A percentile compares a stretch with the other conserved stretches of the same genome.
These are phyloP conservation scores for Aurifilum marmelostoma DNA, from an alignment of 2,329 filamentous ascomycete species.

Conservation along the genomic window DNA sequence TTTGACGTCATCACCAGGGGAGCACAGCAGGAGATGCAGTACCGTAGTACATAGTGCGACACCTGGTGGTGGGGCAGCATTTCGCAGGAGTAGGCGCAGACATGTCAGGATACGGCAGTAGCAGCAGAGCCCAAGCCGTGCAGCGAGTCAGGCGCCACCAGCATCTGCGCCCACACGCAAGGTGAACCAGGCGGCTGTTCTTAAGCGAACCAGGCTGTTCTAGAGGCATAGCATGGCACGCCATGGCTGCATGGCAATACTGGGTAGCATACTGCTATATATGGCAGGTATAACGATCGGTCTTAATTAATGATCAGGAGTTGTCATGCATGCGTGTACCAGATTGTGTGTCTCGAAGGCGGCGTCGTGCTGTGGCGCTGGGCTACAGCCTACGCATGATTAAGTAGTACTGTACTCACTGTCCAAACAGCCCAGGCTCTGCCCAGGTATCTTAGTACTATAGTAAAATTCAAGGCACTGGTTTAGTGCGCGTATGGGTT, in stretches of 20 bases:
- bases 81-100: not conserved
- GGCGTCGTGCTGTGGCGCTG: too few species aligned
- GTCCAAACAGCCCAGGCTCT: too few species aligned
- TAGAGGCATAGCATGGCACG: not conserved
- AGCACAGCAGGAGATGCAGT: not conserved
- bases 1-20: not conserved
- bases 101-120: not conserved
- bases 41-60: not conserved
- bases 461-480: not conserved
- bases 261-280: not conserved
- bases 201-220: not conserved
- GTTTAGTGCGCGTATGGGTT: not conserved
- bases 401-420: too few species aligned
- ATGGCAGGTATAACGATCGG: not conserved
- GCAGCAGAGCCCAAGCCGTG: not conserved
- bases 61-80: not conserved
- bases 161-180: constrained; percentile 1
- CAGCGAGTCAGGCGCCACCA: not conserved
- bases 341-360: not conserved
- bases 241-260: too few species aligned
- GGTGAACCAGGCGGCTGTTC: not conserved
- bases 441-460: too few species aligned
- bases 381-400: too few species aligned
- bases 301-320: not conserved
- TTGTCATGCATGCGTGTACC: not conserved